A percentile compares a stretch with the other conserved stretches of the same genome.
These are phyloP conservation scores for Coleophoma cylindrospora DNA, from an alignment of 2,329 filamentous ascomycete genomes.

Conservation along the genomic window DNA sequence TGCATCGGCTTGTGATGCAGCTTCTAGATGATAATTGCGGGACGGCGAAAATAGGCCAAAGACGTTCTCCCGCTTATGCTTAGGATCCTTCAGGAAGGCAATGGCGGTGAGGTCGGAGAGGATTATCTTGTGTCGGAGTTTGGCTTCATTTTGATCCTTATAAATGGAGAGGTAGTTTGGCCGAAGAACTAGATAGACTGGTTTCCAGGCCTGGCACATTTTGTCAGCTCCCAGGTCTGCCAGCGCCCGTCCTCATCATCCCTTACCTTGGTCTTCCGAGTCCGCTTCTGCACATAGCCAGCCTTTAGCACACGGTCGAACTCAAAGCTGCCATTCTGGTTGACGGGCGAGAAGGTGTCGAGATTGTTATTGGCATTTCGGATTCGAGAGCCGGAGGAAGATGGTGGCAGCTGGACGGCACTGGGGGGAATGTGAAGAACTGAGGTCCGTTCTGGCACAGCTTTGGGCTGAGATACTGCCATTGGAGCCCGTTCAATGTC, in stretches of 20 bases:
- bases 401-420: slow-evolving; percentile 10
- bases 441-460: slow-evolving; percentile 16
- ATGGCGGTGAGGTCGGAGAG: slow-evolving; percentile 89
- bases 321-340: slow-evolving; percentile 92
- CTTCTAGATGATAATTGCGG: slow-evolving; percentile 88
- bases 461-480: slow-evolving; percentile 16
- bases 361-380: slow-evolving; percentile 41
- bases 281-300: slow-evolving; percentile 81
- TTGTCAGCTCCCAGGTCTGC: background rate
- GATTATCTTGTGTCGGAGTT: slow-evolving; percentile 81
- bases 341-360: slow-evolving; percentile 77
- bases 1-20: slow-evolving; percentile 66
- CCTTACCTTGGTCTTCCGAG: slow-evolving; percentile 83
- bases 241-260: background rate
- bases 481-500: slow-evolving; percentile 2
- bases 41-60: slow-evolving; percentile 92
- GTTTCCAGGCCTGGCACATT: slow-evolving; percentile 71
- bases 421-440: slow-evolving; percentile 16
- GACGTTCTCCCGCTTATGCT: slow-evolving; percentile 78
- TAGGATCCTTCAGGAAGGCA: slow-evolving; percentile 81
- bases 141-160: slow-evolving; percentile 85
- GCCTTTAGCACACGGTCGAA: slow-evolving; percentile 92
- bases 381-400: slow-evolving; percentile 17
- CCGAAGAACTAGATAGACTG: slow-evolving; percentile 81
- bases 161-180: slow-evolving; percentile 90